Evolutionary conservation across 2,329 filamentous ascomycete genomes (phyloP).

Genomic region (Zasmidium cellare): DNA sequence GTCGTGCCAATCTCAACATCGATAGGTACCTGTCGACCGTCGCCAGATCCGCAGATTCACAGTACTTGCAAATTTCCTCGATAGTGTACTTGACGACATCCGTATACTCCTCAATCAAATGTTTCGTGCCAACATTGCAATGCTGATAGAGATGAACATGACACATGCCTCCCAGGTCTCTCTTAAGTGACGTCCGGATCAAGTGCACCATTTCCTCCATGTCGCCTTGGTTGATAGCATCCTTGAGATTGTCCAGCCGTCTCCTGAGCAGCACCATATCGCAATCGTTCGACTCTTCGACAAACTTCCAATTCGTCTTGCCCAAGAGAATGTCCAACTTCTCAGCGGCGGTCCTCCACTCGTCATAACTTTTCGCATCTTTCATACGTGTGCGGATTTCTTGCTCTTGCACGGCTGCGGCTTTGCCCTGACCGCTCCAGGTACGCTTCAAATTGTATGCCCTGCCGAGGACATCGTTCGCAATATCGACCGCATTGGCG

Average conservation of each 20-base stretch:
- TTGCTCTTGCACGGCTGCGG: conserved; percentile 11
- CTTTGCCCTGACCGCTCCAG: neutral
- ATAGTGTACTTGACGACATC: conserved; percentile 27
- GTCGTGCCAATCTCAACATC: conserved; percentile 20
- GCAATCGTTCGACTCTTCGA: conserved; percentile 20
- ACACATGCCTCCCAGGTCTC: conserved; percentile 26
- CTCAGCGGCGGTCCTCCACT: conserved; percentile 17
- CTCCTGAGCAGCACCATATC: conserved; percentile 16
- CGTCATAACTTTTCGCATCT: conserved; percentile 10
- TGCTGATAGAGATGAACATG: conserved; percentile 22
- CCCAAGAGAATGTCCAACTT: conserved; percentile 23
- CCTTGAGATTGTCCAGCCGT: conserved; percentile 21
- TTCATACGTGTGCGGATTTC: conserved; percentile 9
- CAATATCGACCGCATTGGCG: conserved; percentile 15
- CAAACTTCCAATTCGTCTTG: conserved; percentile 22
- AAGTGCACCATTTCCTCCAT: conserved; percentile 21
- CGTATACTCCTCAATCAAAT: conserved; percentile 25
- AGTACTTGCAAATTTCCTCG: conserved; percentile 20
- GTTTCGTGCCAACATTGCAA: conserved; percentile 21
- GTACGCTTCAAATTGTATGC: conserved; percentile 10
- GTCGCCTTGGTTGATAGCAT: conserved; percentile 17
- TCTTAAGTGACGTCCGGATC: conserved; percentile 22
- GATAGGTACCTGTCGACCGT: conserved; percentile 16
- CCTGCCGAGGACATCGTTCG: conserved; percentile 14
- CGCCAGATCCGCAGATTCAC: conserved; percentile 13